Percentiles rank a stretch among this genome's conserved stretches.
phyloP scores from a whole-genome alignment of 2,329 filamentous ascomycete species.

The Torrubiella hemipterigena region DNA sequence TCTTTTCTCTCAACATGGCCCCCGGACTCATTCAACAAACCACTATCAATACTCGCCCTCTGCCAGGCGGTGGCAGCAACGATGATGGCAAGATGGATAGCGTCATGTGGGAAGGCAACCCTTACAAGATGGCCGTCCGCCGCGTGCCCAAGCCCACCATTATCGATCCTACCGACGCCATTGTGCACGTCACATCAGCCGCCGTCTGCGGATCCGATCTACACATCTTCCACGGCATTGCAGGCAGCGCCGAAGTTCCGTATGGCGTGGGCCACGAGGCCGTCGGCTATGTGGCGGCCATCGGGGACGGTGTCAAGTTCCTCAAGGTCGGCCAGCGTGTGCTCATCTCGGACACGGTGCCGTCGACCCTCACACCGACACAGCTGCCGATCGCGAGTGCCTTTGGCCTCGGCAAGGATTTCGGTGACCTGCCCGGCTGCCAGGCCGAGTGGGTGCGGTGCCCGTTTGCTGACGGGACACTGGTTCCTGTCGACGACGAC shows the following conservation, averaged over 20 bases:
- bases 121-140: conserved; percentile 8
- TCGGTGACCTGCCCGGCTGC: neutral
- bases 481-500: neutral
- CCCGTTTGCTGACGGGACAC: neutral
- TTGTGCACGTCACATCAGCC: conserved; percentile 20
- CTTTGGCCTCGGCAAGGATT: neutral
- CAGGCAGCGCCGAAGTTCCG: conserved; percentile 9
- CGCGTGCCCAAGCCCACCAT: conserved; percentile 9
- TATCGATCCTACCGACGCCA: conserved; percentile 15
- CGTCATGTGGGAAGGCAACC: conserved; percentile 1
- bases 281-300: conserved; percentile 22
- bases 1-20: too few species aligned
- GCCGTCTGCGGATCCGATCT: conserved; percentile 23
- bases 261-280: conserved; percentile 25
- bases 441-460: neutral
- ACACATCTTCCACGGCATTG: conserved; percentile 19
- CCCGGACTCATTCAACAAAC: too few species aligned
- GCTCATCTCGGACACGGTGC: conserved; percentile 14
- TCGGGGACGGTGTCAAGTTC: conserved; percentile 21
- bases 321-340: conserved; percentile 25
- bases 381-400: neutral
- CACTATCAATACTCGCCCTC: too few species aligned
- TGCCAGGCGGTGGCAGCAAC: too few species aligned
- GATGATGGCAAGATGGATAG: neutral
- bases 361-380: neutral